Evolutionary conservation across 2,329 filamentous ascomycete species (phyloP).

Genomic region (Aquanectria penicillioides): DNA sequence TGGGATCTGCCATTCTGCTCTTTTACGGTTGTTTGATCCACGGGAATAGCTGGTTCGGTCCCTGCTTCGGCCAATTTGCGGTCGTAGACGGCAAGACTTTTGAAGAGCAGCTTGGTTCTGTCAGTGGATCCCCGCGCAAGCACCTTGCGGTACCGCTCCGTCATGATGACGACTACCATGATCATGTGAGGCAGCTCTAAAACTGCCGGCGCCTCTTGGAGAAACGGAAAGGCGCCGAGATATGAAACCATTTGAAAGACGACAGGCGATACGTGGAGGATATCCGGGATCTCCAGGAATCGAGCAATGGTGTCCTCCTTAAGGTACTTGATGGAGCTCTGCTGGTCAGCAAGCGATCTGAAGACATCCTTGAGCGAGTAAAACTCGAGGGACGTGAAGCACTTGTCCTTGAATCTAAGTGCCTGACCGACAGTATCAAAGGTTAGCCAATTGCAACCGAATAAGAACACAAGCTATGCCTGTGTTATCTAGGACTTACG

Average conservation of each 20-base stretch:
- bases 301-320: conserved; percentile 75
- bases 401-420: conserved; percentile 72
- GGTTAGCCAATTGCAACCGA: conserved; percentile 20
- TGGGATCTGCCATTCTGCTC: conserved; percentile 30
- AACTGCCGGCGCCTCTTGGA: conserved; percentile 75
- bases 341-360: conserved; percentile 72
- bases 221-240: conserved; percentile 78
- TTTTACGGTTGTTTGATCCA: neutral
- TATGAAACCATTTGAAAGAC: conserved; percentile 78
- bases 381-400: conserved; percentile 76
- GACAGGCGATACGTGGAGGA: conserved; percentile 72
- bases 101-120: conserved; percentile 73
- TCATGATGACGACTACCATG: conserved; percentile 78
- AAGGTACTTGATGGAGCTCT: conserved; percentile 71
- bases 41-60: neutral
- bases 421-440: conserved; percentile 54
- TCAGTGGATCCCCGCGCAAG: conserved; percentile 67
- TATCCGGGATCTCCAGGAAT: conserved; percentile 79
- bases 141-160: conserved; percentile 73
- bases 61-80: conserved; percentile 55
- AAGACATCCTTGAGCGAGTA: conserved; percentile 81
- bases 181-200: conserved; percentile 76
- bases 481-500: conserved; percentile 49
- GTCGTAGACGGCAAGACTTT: conserved; percentile 77
- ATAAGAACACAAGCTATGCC: neutral